Base-by-base conservation (phyloP, 129 eudicot genomes). In the Chrysanthemum lavandulifolium region DNA sequence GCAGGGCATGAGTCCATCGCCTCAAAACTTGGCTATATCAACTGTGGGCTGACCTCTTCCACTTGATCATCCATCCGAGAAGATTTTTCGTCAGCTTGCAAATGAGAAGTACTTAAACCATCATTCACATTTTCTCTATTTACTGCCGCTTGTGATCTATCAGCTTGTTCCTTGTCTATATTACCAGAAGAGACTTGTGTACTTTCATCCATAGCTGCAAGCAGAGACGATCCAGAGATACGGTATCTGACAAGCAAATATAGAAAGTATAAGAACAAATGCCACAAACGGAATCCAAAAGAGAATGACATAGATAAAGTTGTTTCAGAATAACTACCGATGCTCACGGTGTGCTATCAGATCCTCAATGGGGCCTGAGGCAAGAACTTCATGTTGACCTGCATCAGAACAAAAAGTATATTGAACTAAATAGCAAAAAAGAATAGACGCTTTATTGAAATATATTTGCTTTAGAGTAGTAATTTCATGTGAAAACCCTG, bases 1-100 rank as follows among this genome's bases (percentile, higher is more conserved):
- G 99, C 67, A 95, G 76, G n/a, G 96, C 99, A 86, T 95, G 99
- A 29, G 99, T 95, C 99, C 99, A 95, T 61, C 99, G 89, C 75
- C 99, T 84, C 74, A 95, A 81, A 67, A 91, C 84, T 81, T 95
- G 13, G 99, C 99, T 48, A 95, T 84, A 86, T 90, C 99, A 78
- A 95, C 99, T 70, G 96, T 86, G 1, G 99, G 87, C 50, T 91
- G 97, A 74, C 91, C 88, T 86, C 97, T 86, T 72, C 84, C 87
- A 73, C 76, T 84, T 82, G 78, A 61, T 94, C 96, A 84, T 91
- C 97, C 8, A 76, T 78, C 79, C 86, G 85, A 74, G 84, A 69
- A 79, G 71, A 9, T 58, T 69, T 85, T 48, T 91, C 96, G 65
- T 57, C 81, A 56, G 69, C 76, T 77, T 84, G 87, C 65, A 78